Percentiles rank a stretch among this genome's conserved stretches.
phyloP scores from a whole-genome alignment of 2,329 filamentous ascomycete species.

The Sarocladium brachiariae region DNA sequence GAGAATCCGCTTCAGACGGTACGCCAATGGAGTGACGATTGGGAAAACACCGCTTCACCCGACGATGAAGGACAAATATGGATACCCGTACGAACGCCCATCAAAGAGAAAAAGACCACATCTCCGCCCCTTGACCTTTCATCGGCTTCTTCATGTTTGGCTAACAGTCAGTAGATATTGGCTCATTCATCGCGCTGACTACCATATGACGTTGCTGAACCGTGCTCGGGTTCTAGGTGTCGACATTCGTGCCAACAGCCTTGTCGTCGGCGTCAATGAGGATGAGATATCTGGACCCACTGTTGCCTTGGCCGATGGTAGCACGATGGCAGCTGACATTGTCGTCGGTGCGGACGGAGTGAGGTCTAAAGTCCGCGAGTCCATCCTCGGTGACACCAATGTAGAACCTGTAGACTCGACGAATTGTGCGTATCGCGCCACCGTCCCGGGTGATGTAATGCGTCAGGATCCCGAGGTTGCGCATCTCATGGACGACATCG shows the following conservation, averaged over 20 bases:
- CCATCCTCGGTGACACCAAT: conserved; percentile 8
- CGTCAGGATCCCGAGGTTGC: not conserved
- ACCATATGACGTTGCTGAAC: conserved; percentile 12
- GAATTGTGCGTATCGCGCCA: conserved; percentile 10
- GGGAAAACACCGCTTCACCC: conserved; percentile 10
- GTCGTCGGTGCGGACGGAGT: conserved; percentile 12
- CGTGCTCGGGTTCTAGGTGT: conserved; percentile 13
- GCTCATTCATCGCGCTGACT: conserved; percentile 15
- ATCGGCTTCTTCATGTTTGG: too few relatives aligned
- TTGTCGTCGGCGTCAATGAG: conserved; percentile 4
- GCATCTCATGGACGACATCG: conserved; percentile 9
- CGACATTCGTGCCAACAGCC: conserved; percentile 5
- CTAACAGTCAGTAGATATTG: too few relatives aligned
- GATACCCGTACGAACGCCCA: conserved; percentile 11
- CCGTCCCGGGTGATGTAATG: conserved; percentile 9
- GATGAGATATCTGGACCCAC: not conserved
- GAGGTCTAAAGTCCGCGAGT: conserved; percentile 6
- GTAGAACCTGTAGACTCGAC: conserved; percentile 5
- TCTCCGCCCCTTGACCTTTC: too few relatives aligned
- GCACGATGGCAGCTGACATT: conserved; percentile 11
- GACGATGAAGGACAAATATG: conserved; percentile 5
- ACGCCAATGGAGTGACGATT: conserved; percentile 10
- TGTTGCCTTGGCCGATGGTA: not conserved
- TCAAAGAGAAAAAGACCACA: too few relatives aligned
- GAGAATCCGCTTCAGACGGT: conserved; percentile 10